A percentile compares a stretch with the other conserved stretches of the same genome.
phyloP scores from a whole-genome alignment of 2,329 filamentous ascomycete genomes.

The Diplodia sapinea region DNA sequence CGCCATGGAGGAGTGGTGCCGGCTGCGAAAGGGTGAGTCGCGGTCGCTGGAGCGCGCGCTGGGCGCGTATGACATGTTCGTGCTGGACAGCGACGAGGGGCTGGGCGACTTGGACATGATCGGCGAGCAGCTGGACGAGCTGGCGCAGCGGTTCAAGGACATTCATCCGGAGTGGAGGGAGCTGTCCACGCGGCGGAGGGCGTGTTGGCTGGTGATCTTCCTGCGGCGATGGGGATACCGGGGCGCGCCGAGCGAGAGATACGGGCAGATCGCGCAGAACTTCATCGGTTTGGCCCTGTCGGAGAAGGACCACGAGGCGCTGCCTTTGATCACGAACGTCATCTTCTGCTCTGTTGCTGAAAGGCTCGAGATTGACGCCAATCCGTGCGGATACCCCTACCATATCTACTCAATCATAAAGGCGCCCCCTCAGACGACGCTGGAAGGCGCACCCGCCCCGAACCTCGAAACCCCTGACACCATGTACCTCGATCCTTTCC shows the following conservation, averaged over 20 bases:
- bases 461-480: conserved; percentile 48
- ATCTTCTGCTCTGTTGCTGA: conserved; percentile 84
- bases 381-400: conserved; percentile 80
- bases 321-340: conserved; percentile 83
- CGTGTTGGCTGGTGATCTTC: conserved; percentile 71
- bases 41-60: conserved; percentile 74
- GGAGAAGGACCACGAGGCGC: conserved; percentile 73
- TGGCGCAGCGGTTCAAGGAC: conserved; percentile 63
- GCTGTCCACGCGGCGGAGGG: conserved; percentile 69
- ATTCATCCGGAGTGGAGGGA: conserved; percentile 60
- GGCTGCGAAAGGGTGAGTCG: conserved; percentile 57
- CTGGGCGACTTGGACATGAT: conserved; percentile 74
- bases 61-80: conserved; percentile 87
- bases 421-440: conserved; percentile 63
- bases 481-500: conserved; percentile 88
- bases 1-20: conserved; percentile 78
- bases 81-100: conserved; percentile 67
- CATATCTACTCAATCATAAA: conserved; percentile 84
- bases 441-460: conserved; percentile 49
- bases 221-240: conserved; percentile 71
- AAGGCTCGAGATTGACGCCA: conserved; percentile 75
- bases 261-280: conserved; percentile 82
- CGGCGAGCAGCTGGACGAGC: conserved; percentile 65
- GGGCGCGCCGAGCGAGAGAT: conserved; percentile 74
- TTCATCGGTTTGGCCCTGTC: conserved; percentile 83